Evolutionary conservation across 306 rosid genomes (phyloP), one percentile per base, ranked within the genome.

Genomic region (Cyclanthera cordifolia): DNA sequence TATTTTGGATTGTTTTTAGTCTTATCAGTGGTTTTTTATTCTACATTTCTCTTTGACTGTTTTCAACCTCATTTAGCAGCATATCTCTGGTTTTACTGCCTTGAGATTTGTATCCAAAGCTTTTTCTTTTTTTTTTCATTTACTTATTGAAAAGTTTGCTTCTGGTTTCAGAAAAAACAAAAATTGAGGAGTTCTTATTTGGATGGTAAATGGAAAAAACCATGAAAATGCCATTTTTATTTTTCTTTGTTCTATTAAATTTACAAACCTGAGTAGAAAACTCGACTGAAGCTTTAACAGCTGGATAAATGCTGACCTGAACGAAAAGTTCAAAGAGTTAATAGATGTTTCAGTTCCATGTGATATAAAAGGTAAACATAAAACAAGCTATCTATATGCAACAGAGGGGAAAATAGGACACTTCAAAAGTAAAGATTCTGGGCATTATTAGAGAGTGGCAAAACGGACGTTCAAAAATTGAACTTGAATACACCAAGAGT

Each of bases 241-340:
- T 21, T 3, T 10, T 25, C 9, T 30, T 19, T 51, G 4, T 50
- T 27, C 30, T 6, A 23, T 34, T 43, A 34, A 5, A 67, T 71
- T 68, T 19, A 45, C 77, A n/a, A 78, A 90, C 99, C 90, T 85
- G 96, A 71, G 85, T 76, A 28, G 95, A 90, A 78, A 80, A 79
- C 72, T 90, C 97, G 69, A 83, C 80, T 2, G 97, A 95, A 73
- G 99, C 95, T 88, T 90, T 93, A 32, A 86, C 88, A 43, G 95
- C 85, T 30, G 97, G 99, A 71, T 90, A 90, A 60, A 93, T 83
- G 85, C 95, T 90, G 67, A 93, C 88, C 96, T 93, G 81, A 74
- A 83, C 69, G 65, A 59, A 61, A 65, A 53, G 49, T 23, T 32
- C 0, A 15, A 21, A 23, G 20, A 41, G 70, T 65, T 45, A 43